Base-by-base conservation (phyloP, 345 rosid genomes). In the Lepidium africanum region DNA sequence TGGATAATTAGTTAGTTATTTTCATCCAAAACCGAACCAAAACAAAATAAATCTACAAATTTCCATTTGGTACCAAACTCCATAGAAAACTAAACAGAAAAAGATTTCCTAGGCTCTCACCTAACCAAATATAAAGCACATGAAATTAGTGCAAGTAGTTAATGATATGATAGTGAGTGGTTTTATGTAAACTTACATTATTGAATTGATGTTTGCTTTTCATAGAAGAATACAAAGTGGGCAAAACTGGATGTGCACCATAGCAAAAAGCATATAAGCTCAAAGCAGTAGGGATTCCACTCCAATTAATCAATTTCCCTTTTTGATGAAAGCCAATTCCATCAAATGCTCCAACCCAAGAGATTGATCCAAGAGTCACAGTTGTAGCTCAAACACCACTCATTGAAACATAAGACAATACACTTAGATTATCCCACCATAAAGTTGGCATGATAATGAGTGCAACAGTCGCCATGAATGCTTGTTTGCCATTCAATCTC, bases 211-310 rank as follows among this genome's bases (percentile, higher is more conserved):
- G 76, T 51, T 80, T 78, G 40, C 76, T 70, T 66, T 47, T 77
- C 81, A 79, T 82, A 10, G 85, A 84, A n/a, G 35, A 56, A 65
- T 80, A 84, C 63, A 84, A 53, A 33, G 79, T 74, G 53, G 89
- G 86, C 48, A 84, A 75, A 17, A 72, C 52, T 0, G 81, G 69
- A 58, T 77, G 86, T 12, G 83, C 85, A 30, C 81, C 78, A 75
- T 80, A 79, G 71, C 83, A 82, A 51, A 82, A 85, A 13, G 71
- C 71, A 36, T 70, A 81, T 57, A 82, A 52, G 37, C 84, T 79
- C 45, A 82, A 38, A 4, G 83, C 68, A 2, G 78, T 79, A 40
- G 86, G 86, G 40, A 82, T 33, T 11, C 84, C 83, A 47, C 55
- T 68, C 59, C 70, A 74, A 21, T 79, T 72, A 0, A 81, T 46